Evolutionary conservation across 345 rosid genomes (phyloP), one percentile per base, ranked within the genome.

Genomic region (Sisymbrium altissimum): DNA sequence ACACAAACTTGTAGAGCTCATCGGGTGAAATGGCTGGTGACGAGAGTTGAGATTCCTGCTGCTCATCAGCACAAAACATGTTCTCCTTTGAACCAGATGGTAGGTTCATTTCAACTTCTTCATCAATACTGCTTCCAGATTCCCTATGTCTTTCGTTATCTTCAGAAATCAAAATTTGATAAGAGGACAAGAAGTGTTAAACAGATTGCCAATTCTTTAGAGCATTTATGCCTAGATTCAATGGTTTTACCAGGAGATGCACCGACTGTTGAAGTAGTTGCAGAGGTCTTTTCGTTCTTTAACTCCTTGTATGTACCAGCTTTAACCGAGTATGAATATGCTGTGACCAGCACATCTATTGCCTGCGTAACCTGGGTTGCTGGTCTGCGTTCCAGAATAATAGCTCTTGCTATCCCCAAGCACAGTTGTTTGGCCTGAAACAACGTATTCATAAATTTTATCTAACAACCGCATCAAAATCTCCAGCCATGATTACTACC

Each of bases 11-110:
- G 77, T 88, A 92, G 87, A 96, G 82, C 85, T 92, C 99, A 83
- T 90, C 92, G 17, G 98, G 95, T 74, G 99, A 90, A 79, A 96
- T 86, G 32, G 86, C 89, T 62, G 99, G 84, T 23, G 98, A 88
- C 30, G 83, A 67, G 66, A 90, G 85, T 63, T 89, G 96, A 43
- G 87, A 76, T 56, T 87, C 95, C 68, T 80, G 98, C 85, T 57
- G 80, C 79, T 85, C 93, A 76, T 73, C 83, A 71, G 86, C 84
- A 81, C 81, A 80, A 60, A 83, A 48, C 54, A 77, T 82, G 77
- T 75, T 81, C 79, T 74, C 84, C 52, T 65, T 48, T 41, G 80
- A 69, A 43, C 89, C 77, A 30, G 75, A 83, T 76, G 80, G 53
- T 85, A 63, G 64, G 70, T 78, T 59, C 75, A 57, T 69, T 57